These are phyloP conservation scores for Lizonia empirigonia DNA, from an alignment of 2,329 filamentous ascomycete species.

Conservation along the genomic window DNA sequence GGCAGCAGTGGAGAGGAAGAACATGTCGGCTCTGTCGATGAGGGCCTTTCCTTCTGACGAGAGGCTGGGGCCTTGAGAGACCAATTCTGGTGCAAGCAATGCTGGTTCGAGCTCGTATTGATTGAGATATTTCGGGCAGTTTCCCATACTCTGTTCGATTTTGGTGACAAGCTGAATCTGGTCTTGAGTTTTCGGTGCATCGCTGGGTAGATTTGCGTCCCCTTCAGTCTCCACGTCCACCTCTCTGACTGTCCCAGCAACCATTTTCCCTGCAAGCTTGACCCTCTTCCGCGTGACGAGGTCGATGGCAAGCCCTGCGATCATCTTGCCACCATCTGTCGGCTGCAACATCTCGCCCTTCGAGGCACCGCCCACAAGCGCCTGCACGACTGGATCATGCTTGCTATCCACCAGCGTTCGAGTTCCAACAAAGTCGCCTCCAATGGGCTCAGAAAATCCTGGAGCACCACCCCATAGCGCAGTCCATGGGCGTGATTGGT, in stretches of 20 bases:
- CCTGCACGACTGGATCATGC: conserved; percentile 72
- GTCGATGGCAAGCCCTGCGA: conserved; percentile 68
- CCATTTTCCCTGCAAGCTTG: conserved; percentile 73
- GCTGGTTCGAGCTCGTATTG: conserved; percentile 67
- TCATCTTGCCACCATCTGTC: conserved; percentile 52
- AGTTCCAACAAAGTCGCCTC: conserved; percentile 67
- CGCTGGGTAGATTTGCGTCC: conserved; percentile 16
- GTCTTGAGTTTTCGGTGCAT: conserved; percentile 26
- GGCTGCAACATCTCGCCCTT: conserved; percentile 7
- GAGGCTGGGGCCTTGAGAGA: conserved; percentile 57
- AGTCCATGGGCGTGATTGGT: conserved; percentile 71
- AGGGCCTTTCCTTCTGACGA: conserved; percentile 62
- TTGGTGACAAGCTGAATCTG: conserved; percentile 67
- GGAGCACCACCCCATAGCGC: conserved; percentile 76
- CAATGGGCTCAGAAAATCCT: conserved; percentile 69
- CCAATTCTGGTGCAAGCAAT: conserved; percentile 58
- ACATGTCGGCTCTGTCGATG: conserved; percentile 69
- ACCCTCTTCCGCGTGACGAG: conserved; percentile 71
- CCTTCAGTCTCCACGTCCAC: conserved; percentile 39
- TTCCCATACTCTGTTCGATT: conserved; percentile 74
- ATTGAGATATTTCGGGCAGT: conserved; percentile 89
- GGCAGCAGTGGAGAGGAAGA: conserved; percentile 76
- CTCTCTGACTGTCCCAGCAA: conserved; percentile 63
- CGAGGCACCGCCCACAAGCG: conserved; percentile 47
- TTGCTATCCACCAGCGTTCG: conserved; percentile 63